Evolutionary conservation across 2,329 filamentous ascomycete genomes (phyloP).

Genomic region (Cryphonectria parasitica): DNA sequence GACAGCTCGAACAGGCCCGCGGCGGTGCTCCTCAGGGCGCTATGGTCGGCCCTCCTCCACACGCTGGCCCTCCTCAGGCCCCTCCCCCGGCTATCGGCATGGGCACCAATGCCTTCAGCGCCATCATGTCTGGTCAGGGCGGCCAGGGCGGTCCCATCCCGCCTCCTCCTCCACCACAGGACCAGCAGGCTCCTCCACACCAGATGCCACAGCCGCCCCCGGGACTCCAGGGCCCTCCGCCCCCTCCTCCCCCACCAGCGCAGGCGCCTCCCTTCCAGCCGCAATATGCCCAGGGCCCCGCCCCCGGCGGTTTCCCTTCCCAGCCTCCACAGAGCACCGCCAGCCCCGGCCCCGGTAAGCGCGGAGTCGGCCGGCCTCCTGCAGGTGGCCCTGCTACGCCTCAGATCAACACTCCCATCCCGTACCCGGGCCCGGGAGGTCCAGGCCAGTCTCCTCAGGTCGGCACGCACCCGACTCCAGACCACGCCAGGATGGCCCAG

Average conservation of each 20-base stretch:
- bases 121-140: slow-evolving; percentile 88
- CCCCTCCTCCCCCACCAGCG: slow-evolving; percentile 62
- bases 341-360: slow-evolving; percentile 82
- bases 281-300: slow-evolving; percentile 63
- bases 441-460: slow-evolving; percentile 79
- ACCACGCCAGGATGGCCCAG: slow-evolving; percentile 60
- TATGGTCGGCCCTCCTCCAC: slow-evolving; percentile 72
- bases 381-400: slow-evolving; percentile 79
- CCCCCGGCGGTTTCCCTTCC: slow-evolving; percentile 73
- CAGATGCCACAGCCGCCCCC: slow-evolving; percentile 78
- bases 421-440: slow-evolving; percentile 72
- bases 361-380: slow-evolving; percentile 68
- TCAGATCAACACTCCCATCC: slow-evolving; percentile 85
- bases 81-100: slow-evolving; percentile 88
- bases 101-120: slow-evolving; percentile 90
- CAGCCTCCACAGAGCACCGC: slow-evolving; percentile 84
- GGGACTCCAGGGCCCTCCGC: slow-evolving; percentile 61
- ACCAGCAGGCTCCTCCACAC: slow-evolving; percentile 57
- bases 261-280: slow-evolving; percentile 75
- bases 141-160: slow-evolving; percentile 84
- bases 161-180: slow-evolving; percentile 69
- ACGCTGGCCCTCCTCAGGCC: slow-evolving; percentile 79
- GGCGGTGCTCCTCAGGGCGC: slow-evolving; percentile 60
- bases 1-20: slow-evolving; percentile 81
- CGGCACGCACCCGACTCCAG: slow-evolving; percentile 75